A percentile compares a stretch with the other conserved stretches of the same genome.
Evolutionary conservation across 164 flowering plant species (phyloP).

Genomic region (Kalanchoe fedtschenkoi): DNA sequence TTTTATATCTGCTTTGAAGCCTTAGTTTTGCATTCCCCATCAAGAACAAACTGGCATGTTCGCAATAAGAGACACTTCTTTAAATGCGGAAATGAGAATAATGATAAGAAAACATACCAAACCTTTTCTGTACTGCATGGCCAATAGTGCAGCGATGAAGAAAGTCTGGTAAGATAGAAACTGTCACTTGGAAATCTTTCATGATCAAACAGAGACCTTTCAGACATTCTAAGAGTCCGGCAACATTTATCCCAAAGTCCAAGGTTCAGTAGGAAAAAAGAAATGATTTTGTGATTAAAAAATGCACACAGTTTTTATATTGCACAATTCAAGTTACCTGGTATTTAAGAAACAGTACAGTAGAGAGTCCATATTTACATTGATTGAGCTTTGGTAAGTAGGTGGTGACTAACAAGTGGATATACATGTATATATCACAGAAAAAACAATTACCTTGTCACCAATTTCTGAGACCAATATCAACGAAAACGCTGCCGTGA

Average conservation of each 20-base stretch:
- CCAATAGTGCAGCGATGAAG: slow-evolving; percentile 94
- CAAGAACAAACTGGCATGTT: neutral
- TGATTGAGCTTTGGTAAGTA: neutral
- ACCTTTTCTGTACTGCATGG: slow-evolving; percentile 87
- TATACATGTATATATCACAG: neutral
- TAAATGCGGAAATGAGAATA: neutral
- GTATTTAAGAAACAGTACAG: neutral
- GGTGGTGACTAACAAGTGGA: neutral
- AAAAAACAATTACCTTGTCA: slow-evolving; percentile 57
- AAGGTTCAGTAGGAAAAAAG: neutral
- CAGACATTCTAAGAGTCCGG: neutral
- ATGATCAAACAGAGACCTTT: neutral
- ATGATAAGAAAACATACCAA: slow-evolving; percentile 44
- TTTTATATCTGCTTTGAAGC: neutral
- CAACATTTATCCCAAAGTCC: neutral
- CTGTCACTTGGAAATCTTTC: slow-evolving; percentile 6
- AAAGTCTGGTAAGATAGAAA: slow-evolving; percentile 54
- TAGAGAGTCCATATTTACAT: neutral
- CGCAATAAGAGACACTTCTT: neutral
- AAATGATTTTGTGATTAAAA: neutral
- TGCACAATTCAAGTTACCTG: neutral
- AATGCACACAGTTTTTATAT: neutral
- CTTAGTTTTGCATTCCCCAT: neutral
- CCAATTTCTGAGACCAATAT: slow-evolving; percentile 99
- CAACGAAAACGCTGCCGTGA: slow-evolving; percentile 88